Conservation (phyloP, 202 grass and related monocot species). For the Setaria italica region DNA sequence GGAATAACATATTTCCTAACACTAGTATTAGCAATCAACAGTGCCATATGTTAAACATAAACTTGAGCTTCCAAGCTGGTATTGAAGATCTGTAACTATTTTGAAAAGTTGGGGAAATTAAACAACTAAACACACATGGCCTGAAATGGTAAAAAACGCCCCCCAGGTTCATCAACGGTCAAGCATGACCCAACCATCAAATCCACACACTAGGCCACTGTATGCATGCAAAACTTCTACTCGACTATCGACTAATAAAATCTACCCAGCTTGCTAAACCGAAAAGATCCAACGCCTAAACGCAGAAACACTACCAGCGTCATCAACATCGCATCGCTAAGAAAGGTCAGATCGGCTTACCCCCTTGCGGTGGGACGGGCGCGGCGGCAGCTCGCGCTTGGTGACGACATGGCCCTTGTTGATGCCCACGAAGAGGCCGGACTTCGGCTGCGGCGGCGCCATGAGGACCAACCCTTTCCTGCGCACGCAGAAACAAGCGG, state of each 20-base stretch:
- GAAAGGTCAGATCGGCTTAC: slow-evolving; percentile 26
- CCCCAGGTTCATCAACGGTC: background rate
- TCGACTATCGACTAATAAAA: background rate
- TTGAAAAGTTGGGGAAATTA: background rate
- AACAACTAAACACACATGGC: background rate
- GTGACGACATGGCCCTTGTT: slow-evolving; percentile 86
- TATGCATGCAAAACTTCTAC: background rate
- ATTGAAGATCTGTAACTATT: background rate
- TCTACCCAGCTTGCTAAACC: background rate
- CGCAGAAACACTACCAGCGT: background rate
- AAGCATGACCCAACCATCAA: background rate
- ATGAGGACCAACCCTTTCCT: slow-evolving; percentile 58
- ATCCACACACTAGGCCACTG: no score
- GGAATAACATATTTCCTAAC: background rate
- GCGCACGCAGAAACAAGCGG: background rate
- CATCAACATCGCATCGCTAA: background rate
- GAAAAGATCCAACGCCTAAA: background rate
- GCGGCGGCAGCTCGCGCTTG: slow-evolving; percentile 70
- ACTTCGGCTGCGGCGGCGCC: slow-evolving; percentile 68
- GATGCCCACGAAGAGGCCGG: slow-evolving; percentile 73
- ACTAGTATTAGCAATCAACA: background rate
- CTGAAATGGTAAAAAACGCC: background rate
- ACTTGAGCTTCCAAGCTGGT: background rate
- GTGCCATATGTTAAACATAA: background rate
- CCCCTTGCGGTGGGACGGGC: slow-evolving; percentile 73